Evolutionary conservation across 805 yeast species (phyloP).

Genomic region (Nakazawaea populi): DNA sequence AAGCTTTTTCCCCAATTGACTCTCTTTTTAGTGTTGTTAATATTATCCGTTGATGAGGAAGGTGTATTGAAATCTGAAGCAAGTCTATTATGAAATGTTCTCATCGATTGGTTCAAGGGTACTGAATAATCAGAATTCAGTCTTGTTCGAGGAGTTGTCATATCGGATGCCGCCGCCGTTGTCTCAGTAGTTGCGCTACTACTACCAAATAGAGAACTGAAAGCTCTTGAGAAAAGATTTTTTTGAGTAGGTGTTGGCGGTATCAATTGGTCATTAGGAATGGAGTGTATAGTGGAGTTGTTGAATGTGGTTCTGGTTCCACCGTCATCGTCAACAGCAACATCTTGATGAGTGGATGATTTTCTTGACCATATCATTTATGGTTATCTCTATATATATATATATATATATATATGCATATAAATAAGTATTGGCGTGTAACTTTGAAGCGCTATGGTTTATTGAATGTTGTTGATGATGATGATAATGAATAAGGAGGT

Average conservation of each 20-base stretch:
- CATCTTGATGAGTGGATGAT: neutral
- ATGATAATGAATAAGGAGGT: too few species aligned
- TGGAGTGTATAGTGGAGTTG: neutral
- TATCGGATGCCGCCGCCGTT: neutral
- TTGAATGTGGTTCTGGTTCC: neutral
- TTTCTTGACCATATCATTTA: neutral
- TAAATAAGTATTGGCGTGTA: neutral
- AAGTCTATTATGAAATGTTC: neutral
- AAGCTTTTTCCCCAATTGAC: constrained; percentile 2
- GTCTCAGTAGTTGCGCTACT: neutral
- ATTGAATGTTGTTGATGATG: too few species aligned
- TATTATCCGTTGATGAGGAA: neutral
- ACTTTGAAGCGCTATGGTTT: too few species aligned
- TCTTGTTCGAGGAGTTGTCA: neutral
- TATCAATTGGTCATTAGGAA: neutral
- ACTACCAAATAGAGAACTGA: constrained; percentile 4
- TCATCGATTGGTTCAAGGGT: constrained; percentile 8
- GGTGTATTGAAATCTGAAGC: neutral
- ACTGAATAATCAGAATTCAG: neutral
- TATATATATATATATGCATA: neutral
- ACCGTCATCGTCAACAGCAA: neutral
- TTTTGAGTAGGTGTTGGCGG: constrained; percentile 9
- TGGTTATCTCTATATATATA: neutral
- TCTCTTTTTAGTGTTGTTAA: neutral
- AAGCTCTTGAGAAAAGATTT: constrained; percentile 9